Evolutionary conservation across 805 yeast genomes (phyloP), one percentile per base, ranked within the genome.

Genomic region (Kodamaea kaohsiungensis): DNA sequence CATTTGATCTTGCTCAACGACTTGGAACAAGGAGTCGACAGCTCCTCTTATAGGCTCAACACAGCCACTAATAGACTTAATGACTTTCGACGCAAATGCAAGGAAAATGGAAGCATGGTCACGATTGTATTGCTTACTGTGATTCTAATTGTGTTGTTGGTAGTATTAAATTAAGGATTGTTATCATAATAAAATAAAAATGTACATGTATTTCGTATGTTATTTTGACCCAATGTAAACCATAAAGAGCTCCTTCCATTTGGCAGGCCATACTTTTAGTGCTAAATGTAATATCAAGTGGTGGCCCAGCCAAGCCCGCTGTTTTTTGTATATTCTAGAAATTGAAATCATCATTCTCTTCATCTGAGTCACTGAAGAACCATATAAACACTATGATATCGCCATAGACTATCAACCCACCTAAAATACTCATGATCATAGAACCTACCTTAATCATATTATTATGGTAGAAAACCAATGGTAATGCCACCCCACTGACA

Each of bases 301-400:
- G 13, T 30, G 35, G 35, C 35, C 35, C 35, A 30, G 35, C 35
- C 35, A 30, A 30, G 35, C 35, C 35, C 10, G 35, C 3, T 30
- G 8, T 30, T 30, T 30, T 30, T n/a, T n/a, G n/a, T n/a, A 10
- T 30, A 15, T 30, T 45, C 49, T 64, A 76, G 52, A 76, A 76
- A 55, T 76, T 75, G 56, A 76, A 76, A 56, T 76, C 80, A 54
- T 76, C 79, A 55, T 72, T 73, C 39, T 74, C 78, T 46, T 76
- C 80, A 53, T 76, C 79, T 42, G 65, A 69, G 51, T 74, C 78
- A 54, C 76, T 72, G 66, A 76, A 76, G 57, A 76, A 76, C 80
- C 80, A 76, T 37, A 75, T 73, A 59, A 76, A 76, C 43, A 74
- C 70, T 39, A 75, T 69, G 40, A 76, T 76, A 56, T 74, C 80